These are phyloP conservation scores for Tricholomella constricta DNA, from an alignment of 768 basidiomycete species.

Conservation along the genomic window DNA sequence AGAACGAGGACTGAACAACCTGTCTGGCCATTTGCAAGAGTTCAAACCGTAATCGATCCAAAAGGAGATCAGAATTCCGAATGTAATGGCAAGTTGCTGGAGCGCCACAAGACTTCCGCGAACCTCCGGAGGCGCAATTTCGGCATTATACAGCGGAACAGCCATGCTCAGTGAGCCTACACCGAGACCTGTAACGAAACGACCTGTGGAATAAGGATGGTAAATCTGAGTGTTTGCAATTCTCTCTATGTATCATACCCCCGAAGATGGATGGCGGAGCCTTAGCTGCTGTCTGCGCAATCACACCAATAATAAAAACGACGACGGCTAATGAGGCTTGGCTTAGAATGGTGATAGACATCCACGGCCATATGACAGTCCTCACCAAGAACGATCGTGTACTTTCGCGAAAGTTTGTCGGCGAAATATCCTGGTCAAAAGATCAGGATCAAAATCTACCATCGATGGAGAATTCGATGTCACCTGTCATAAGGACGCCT, in stretches of 20 bases:
- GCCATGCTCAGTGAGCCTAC: conserved; percentile 82
- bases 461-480: background rate
- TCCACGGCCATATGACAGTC: conserved; percentile 1
- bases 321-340: conserved; percentile 48
- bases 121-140: conserved; percentile 78
- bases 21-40: too few relatives aligned
- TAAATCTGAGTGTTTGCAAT: conserved; percentile 17
- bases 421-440: conserved; percentile 51
- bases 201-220: conserved; percentile 35
- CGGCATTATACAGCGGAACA: conserved; percentile 78
- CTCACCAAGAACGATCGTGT: conserved; percentile 63
- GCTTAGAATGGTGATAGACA: conserved; percentile 3
- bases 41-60: conserved; percentile 52
- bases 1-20: conserved; percentile 31
- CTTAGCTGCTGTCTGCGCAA: conserved; percentile 67
- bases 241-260: conserved; percentile 30
- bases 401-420: conserved; percentile 74
- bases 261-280: conserved; percentile 66
- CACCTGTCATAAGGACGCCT: conserved; percentile 70
- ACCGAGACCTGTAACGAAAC: conserved; percentile 79
- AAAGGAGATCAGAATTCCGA: conserved; percentile 71
- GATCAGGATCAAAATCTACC: background rate
- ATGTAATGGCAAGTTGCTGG: conserved; percentile 82
- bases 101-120: conserved; percentile 80
- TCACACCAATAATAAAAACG: conserved; percentile 70